Conservation (phyloP, 106 monocot species). For the Platanthera zijinensis region DNA sequence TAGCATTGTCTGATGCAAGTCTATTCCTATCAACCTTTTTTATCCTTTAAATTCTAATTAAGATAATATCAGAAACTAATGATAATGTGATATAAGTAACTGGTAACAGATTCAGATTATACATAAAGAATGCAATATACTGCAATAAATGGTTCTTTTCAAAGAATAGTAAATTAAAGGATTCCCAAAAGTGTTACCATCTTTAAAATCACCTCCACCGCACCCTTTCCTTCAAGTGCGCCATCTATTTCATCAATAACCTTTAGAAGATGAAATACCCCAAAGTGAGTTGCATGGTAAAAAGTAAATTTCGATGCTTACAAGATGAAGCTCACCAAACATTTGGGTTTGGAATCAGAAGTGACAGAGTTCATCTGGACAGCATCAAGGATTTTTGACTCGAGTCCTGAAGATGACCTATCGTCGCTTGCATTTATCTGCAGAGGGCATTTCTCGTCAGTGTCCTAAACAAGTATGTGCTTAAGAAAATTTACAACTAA, state of each 20-base stretch:
- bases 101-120: not conserved
- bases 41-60: too few relatives aligned
- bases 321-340: constrained; percentile 52
- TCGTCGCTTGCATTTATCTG: constrained; percentile 99
- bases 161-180: not conserved
- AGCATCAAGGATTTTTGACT: constrained; percentile 90
- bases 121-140: not conserved
- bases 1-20: too few relatives aligned
- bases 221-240: constrained; percentile 94
- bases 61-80: too few relatives aligned
- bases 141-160: not conserved
- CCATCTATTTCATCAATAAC: constrained; percentile 99
- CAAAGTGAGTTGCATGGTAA: not conserved
- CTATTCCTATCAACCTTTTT: too few relatives aligned
- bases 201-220: constrained; percentile 84
- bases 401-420: constrained; percentile 71
- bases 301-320: not conserved
- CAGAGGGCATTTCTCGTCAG: constrained; percentile 9
- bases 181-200: constrained; percentile 41
- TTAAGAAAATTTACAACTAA: not conserved
- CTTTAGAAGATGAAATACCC: constrained; percentile 19
- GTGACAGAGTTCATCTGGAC: constrained; percentile 95
- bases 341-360: constrained; percentile 83
- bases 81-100: too few relatives aligned
- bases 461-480: not conserved